Percentiles rank a stretch among this genome's conserved stretches.
Evolutionary conservation across 2,329 filamentous ascomycete species (phyloP).

Genomic region (Pezicula rhizophila): DNA sequence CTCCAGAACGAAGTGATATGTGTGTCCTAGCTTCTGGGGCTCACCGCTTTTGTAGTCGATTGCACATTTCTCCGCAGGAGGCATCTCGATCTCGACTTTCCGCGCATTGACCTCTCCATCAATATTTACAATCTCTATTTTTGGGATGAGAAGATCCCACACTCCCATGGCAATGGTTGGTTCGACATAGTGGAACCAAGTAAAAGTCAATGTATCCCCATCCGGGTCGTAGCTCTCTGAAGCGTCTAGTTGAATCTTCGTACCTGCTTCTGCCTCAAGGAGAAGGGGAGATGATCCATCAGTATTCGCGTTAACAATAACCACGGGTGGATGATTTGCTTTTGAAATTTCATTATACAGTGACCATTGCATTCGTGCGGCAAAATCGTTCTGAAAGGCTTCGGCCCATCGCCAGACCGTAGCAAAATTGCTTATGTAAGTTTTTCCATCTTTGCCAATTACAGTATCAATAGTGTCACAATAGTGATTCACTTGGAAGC

Average conservation of each 20-base stretch:
- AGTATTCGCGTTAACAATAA: constrained; percentile 31
- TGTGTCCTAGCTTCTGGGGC: constrained; percentile 28
- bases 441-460: constrained; percentile 24
- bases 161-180: background rate
- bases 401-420: constrained; percentile 44
- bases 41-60: constrained; percentile 25
- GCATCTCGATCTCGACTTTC: constrained; percentile 16
- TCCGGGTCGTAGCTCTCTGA: constrained; percentile 34
- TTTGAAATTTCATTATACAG: constrained; percentile 27
- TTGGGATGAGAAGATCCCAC: background rate
- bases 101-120: constrained; percentile 15
- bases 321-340: constrained; percentile 34
- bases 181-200: constrained; percentile 35
- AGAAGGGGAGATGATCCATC: constrained; percentile 29
- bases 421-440: constrained; percentile 33
- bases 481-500: constrained; percentile 13
- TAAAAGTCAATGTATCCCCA: constrained; percentile 29
- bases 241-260: constrained; percentile 31
- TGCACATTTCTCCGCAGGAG: constrained; percentile 29
- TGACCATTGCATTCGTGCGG: constrained; percentile 41
- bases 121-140: constrained; percentile 6
- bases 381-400: constrained; percentile 43
- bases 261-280: constrained; percentile 29
- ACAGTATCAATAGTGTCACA: constrained; percentile 26
- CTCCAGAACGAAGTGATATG: constrained; percentile 35